Conservation (phyloP, 2,329 filamentous ascomycete species). For the Nigrospora oryzae region DNA sequence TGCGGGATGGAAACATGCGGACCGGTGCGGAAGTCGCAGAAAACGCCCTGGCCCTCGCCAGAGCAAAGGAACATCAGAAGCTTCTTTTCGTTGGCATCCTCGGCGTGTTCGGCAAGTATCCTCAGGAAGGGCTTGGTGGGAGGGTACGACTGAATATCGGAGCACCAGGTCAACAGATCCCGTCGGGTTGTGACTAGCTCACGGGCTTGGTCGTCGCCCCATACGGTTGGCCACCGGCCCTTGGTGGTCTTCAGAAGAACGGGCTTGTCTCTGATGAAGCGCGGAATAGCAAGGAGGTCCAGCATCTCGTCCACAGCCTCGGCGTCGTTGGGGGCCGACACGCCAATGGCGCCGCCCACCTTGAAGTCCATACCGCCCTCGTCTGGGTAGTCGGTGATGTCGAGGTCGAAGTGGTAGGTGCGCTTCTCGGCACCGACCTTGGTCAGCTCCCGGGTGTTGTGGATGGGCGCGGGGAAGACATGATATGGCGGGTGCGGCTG, state of each 20-base stretch:
- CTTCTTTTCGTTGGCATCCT: conserved; percentile 76
- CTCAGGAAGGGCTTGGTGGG: conserved; percentile 84
- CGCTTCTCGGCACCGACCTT: conserved; percentile 86
- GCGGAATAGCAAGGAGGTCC: conserved; percentile 72
- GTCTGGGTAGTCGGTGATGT: conserved; percentile 87
- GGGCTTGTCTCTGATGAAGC: conserved; percentile 75
- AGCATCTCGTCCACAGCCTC: conserved; percentile 75
- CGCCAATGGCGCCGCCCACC: conserved; percentile 89
- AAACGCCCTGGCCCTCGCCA: conserved; percentile 81
- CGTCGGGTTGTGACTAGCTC: conserved; percentile 84
- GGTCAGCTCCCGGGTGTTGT: conserved; percentile 79
- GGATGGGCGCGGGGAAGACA: conserved; percentile 83
- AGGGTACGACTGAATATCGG: conserved; percentile 85
- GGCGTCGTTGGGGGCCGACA: conserved; percentile 79
- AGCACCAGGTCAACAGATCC: conserved; percentile 92
- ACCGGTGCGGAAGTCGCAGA: conserved; percentile 89
- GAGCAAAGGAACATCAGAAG: conserved; percentile 80
- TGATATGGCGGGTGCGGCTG: conserved; percentile 91
- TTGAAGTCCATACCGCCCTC: conserved; percentile 87
- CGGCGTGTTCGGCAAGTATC: conserved; percentile 76
- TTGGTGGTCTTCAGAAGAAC: conserved; percentile 68
- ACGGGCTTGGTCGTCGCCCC: conserved; percentile 82
- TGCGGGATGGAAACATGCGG: conserved; percentile 80
- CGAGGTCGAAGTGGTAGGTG: conserved; percentile 95
- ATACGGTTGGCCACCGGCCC: conserved; percentile 94